These are phyloP conservation scores for Tolypocladium album DNA, from an alignment of 2,329 filamentous ascomycete species.

Conservation along the genomic window DNA sequence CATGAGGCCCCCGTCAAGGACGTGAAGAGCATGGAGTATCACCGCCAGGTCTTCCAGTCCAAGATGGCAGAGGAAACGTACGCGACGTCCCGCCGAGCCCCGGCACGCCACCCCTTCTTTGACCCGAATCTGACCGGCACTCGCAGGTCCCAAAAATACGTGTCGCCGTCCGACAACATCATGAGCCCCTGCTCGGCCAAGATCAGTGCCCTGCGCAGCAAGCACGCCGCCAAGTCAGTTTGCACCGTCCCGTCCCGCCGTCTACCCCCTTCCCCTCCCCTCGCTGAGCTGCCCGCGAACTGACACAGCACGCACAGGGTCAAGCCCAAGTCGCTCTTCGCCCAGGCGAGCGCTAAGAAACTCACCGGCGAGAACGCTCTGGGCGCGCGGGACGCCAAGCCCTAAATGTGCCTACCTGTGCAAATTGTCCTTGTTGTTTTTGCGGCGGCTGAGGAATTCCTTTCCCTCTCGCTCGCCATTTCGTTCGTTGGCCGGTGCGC, in stretches of 20 bases:
- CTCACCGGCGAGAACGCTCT: slow-evolving; percentile 36
- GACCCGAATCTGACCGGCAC: not conserved
- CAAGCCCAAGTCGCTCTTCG: slow-evolving; percentile 60
- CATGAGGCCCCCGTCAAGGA: slow-evolving; percentile 25
- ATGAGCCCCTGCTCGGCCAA: slow-evolving; percentile 81
- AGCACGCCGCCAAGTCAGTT: slow-evolving; percentile 66
- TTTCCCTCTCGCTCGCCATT: not conserved
- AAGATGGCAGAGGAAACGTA: slow-evolving; percentile 61
- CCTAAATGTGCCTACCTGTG: slow-evolving; percentile 4
- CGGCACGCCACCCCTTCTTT: too few species aligned
- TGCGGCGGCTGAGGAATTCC: not conserved
- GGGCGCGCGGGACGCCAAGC: slow-evolving; percentile 23
- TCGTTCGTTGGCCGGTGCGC: slow-evolving; percentile 5
- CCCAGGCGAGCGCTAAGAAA: slow-evolving; percentile 54
- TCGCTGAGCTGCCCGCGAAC: too few species aligned
- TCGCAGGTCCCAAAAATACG: slow-evolving; percentile 33
- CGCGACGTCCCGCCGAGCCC: slow-evolving; percentile 16
- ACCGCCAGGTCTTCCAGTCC: slow-evolving; percentile 62
- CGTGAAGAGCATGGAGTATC: slow-evolving; percentile 64
- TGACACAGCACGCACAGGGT: slow-evolving; percentile 27
- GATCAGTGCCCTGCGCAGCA: slow-evolving; percentile 69
- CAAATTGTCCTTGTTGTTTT: not conserved
- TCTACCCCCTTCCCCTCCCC: too few species aligned
- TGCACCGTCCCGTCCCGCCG: not conserved
- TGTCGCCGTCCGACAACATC: slow-evolving; percentile 81